Conservation (phyloP, 345 rosid species). For the Stellera chamaejasme region DNA sequence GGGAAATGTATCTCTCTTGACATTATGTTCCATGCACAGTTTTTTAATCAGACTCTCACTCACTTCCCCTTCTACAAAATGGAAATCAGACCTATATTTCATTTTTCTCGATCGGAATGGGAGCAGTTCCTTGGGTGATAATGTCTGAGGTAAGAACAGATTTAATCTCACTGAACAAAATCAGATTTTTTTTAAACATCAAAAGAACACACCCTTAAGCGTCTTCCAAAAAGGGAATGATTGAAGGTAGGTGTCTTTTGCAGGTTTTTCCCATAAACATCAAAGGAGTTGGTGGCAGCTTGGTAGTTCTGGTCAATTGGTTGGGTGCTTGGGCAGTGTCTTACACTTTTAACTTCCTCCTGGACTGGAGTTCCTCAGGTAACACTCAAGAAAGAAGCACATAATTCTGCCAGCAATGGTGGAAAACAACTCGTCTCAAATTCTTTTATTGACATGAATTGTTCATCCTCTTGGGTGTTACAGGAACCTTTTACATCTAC, state of each 20-base stretch:
- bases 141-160: slow-evolving; percentile 73
- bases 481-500: slow-evolving; percentile 78
- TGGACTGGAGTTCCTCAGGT: slow-evolving; percentile 83
- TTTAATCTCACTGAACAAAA: too few relatives aligned
- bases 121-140: slow-evolving; percentile 95
- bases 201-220: too few relatives aligned
- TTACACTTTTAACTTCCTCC: slow-evolving; percentile 74
- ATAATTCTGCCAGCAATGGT: too few relatives aligned
- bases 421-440: too few relatives aligned
- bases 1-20: background rate
- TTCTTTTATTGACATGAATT: too few relatives aligned
- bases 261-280: slow-evolving; percentile 88
- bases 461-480: slow-evolving; percentile 1
- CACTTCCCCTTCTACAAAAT: background rate
- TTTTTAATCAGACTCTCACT: background rate
- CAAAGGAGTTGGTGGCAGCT: slow-evolving; percentile 88
- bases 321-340: slow-evolving; percentile 90
- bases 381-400: background rate
- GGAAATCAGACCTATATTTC: slow-evolving; percentile 49
- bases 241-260: background rate
- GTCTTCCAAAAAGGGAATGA: too few relatives aligned
- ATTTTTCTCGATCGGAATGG: slow-evolving; percentile 77
- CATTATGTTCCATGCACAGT: background rate
- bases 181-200: too few relatives aligned
- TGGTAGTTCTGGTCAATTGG: slow-evolving; percentile 91